phyloP scores from a whole-genome alignment of 768 basidiomycete species.

The Boletales sp. region DNA sequence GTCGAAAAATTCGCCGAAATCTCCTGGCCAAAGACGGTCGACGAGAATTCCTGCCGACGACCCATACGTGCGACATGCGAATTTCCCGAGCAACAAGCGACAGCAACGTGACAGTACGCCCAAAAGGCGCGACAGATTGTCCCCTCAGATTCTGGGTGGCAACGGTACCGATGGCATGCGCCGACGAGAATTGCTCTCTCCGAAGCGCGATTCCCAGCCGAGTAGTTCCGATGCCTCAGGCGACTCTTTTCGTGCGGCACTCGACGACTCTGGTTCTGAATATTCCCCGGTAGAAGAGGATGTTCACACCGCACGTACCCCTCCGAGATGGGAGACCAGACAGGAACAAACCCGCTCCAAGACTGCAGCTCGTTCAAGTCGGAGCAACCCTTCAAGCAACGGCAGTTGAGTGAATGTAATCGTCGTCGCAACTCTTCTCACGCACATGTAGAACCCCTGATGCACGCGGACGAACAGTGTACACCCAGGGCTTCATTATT shows the following conservation, averaged over 20 bases:
- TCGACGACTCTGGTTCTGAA: slow-evolving; percentile 29
- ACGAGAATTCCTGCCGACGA: slow-evolving; percentile 7
- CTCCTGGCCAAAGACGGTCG: slow-evolving; percentile 15
- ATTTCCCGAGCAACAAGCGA: slow-evolving; percentile 7
- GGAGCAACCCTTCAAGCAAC: neutral
- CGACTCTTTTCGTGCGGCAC: slow-evolving; percentile 17
- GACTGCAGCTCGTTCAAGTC: slow-evolving; percentile 4
- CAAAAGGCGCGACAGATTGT: slow-evolving; percentile 12
- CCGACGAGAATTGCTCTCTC: slow-evolving; percentile 18
- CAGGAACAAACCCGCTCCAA: slow-evolving; percentile 7
- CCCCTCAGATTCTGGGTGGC: slow-evolving; percentile 1
- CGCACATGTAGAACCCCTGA: slow-evolving; percentile 2
- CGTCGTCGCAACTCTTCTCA: slow-evolving; percentile 5
- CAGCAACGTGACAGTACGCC: slow-evolving; percentile 6
- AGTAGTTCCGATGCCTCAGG: slow-evolving; percentile 18
- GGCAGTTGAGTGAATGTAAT: slow-evolving; percentile 10
- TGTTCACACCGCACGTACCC: neutral
- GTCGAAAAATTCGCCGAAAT: slow-evolving; percentile 8
- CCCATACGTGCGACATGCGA: slow-evolving; percentile 1
- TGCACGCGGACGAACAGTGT: slow-evolving; percentile 14
- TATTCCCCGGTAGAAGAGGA: slow-evolving; percentile 28
- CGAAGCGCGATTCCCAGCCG: slow-evolving; percentile 14
- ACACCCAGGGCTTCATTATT: slow-evolving; percentile 16
- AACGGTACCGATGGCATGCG: slow-evolving; percentile 11
- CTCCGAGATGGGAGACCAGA: slow-evolving; percentile 4